Percentiles rank a stretch among this genome's conserved stretches.
Evolutionary conservation across 1,284 basidiomycete species (phyloP).

Genomic region (Heterobasidion occidentale): DNA sequence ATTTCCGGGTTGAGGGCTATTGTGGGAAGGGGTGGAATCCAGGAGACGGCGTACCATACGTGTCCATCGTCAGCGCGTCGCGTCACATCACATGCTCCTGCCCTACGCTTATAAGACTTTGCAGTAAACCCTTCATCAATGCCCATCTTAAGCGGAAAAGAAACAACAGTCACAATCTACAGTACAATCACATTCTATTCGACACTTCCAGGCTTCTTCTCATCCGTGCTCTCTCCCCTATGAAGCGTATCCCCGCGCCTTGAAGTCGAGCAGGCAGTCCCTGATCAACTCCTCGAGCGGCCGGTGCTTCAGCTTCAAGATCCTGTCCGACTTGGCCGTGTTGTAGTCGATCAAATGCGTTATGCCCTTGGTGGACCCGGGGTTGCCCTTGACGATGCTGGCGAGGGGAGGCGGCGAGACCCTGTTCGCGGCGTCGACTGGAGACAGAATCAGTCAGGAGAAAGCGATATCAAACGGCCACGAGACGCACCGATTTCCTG

Average conservation of each 20-base stretch:
- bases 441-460: background rate
- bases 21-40: too few species aligned
- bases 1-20: too few species aligned
- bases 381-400: slow-evolving; percentile 15
- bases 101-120: too few species aligned
- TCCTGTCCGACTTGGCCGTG: slow-evolving; percentile 29
- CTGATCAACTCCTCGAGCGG: slow-evolving; percentile 31
- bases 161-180: too few species aligned
- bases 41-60: too few species aligned
- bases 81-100: too few species aligned
- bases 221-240: background rate
- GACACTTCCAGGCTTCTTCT: too few species aligned
- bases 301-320: slow-evolving; percentile 39
- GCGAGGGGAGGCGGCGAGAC: slow-evolving; percentile 6
- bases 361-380: slow-evolving; percentile 15
- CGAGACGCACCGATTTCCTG: slow-evolving; percentile 21
- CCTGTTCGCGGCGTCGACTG: slow-evolving; percentile 6
- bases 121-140: too few species aligned
- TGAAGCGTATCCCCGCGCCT: background rate
- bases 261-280: slow-evolving; percentile 32
- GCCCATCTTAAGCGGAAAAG: too few species aligned
- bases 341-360: slow-evolving; percentile 24
- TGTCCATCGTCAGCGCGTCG: too few species aligned
- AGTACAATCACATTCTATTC: background rate
- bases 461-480: background rate